phyloP scores from a whole-genome alignment of 169 alveolate species.

The Cryptosporidium tyzzeri region DNA sequence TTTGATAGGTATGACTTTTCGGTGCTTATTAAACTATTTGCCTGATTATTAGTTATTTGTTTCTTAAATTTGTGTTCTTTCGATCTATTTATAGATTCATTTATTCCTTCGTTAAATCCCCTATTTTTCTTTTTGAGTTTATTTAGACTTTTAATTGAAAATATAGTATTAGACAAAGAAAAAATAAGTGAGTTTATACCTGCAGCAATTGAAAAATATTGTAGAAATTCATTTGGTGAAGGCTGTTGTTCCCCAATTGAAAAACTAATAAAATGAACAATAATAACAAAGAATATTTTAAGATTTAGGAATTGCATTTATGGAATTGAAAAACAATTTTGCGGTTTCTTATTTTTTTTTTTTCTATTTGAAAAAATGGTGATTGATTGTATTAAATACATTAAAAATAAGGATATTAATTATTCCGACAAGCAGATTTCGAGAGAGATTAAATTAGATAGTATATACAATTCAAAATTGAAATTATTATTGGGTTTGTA shows the following conservation, averaged over 20 bases:
- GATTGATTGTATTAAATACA: neutral
- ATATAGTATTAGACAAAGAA: constrained; percentile 18
- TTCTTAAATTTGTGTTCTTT: constrained; percentile 30
- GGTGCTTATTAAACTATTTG: neutral
- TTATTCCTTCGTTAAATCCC: constrained; percentile 31
- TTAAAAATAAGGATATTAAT: neutral
- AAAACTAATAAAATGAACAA: neutral
- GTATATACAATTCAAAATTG: constrained; percentile 10
- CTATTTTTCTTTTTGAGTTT: constrained; percentile 14
- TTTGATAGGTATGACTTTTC: neutral
- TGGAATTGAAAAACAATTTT: neutral
- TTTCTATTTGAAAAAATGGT: neutral
- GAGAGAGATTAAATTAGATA: constrained; percentile 24
- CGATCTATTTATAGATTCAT: neutral
- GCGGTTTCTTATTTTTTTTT: constrained; percentile 1
- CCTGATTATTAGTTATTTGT: neutral
- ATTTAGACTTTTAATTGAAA: neutral
- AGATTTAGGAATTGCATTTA: neutral
- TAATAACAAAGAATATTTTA: neutral
- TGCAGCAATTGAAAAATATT: constrained; percentile 37
- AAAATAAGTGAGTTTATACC: constrained; percentile 26
- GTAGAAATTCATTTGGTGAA: constrained; percentile 38
- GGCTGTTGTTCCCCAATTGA: constrained; percentile 6
- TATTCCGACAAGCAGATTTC: constrained; percentile 20
- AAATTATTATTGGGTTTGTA: constrained; percentile 9